Evolutionary conservation across 495 filamentous ascomycete species (phyloP).

Genomic region (Parathielavia appendiculata): DNA sequence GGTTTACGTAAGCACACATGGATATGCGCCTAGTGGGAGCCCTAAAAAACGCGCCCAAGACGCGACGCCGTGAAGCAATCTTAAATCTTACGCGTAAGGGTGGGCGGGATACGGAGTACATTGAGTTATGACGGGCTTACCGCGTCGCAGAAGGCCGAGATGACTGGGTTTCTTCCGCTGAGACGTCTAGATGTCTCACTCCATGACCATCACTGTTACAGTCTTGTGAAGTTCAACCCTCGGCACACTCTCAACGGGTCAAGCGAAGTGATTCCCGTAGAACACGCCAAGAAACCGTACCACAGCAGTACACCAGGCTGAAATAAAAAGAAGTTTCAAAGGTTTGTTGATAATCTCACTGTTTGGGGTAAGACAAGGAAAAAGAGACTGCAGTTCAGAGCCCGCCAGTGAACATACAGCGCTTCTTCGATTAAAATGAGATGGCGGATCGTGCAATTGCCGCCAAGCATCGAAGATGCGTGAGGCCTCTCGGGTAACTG

Average conservation of each 20-base stretch:
- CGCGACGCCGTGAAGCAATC: background rate
- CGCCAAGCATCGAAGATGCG: background rate
- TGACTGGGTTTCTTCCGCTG: background rate
- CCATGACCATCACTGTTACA: background rate
- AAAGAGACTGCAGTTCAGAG: background rate
- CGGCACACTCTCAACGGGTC: background rate
- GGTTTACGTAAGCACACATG: too few relatives aligned
- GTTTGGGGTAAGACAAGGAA: slow-evolving; percentile 4
- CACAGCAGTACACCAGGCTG: background rate
- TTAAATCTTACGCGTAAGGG: background rate
- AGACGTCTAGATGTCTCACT: background rate
- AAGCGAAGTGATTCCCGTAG: slow-evolving; percentile 8
- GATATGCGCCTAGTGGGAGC: too few relatives aligned
- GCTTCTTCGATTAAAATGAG: slow-evolving; percentile 12
- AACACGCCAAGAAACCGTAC: background rate
- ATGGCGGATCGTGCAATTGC: slow-evolving; percentile 7
- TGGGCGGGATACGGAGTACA: background rate
- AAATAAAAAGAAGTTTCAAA: background rate
- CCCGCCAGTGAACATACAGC: slow-evolving; percentile 4
- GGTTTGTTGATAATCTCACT: background rate
- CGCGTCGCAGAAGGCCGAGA: background rate
- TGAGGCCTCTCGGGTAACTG: slow-evolving; percentile 4
- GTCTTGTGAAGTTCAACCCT: too few relatives aligned
- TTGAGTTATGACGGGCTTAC: background rate
- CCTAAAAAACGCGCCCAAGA: background rate